Evolutionary conservation across 2,329 filamentous ascomycete genomes (phyloP).

Genomic region (Fusarium sp.): DNA sequence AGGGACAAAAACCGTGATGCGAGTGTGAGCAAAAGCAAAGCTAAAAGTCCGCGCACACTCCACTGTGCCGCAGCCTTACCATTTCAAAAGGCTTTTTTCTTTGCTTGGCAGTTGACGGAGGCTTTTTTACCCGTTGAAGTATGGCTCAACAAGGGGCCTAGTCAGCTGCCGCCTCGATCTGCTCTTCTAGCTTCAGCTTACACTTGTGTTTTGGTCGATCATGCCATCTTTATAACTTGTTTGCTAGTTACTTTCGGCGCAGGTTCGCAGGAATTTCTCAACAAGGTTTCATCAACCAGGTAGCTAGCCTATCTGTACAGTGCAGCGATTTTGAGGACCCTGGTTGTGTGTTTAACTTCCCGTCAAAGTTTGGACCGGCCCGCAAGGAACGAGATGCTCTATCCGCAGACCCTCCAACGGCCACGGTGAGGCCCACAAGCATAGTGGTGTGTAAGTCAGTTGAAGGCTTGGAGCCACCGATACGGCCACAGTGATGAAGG

Average conservation of each 20-base stretch:
- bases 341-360: conserved; percentile 37
- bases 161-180: conserved; percentile 44
- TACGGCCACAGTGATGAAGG: conserved; percentile 9
- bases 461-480: conserved; percentile 16
- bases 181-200: conserved; percentile 36
- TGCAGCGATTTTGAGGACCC: conserved; percentile 16
- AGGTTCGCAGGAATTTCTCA: conserved; percentile 15
- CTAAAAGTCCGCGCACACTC: conserved; percentile 22
- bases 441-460: conserved; percentile 33
- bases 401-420: conserved; percentile 36
- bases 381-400: conserved; percentile 30
- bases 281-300: conserved; percentile 6
- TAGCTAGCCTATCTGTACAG: conserved; percentile 5
- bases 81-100: conserved; percentile 45
- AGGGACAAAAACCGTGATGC: conserved; percentile 36
- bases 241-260: background rate
- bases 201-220: conserved; percentile 18
- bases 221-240: conserved; percentile 19
- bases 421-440: conserved; percentile 26
- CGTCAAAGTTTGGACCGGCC: conserved; percentile 41
- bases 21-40: conserved; percentile 24
- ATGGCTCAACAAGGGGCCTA: conserved; percentile 42
- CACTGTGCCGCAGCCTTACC: conserved; percentile 30
- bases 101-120: conserved; percentile 39
- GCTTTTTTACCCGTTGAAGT: conserved; percentile 34